Conservation (phyloP, 2,329 filamentous ascomycete species). For the Ceratocystis albifundus region DNA sequence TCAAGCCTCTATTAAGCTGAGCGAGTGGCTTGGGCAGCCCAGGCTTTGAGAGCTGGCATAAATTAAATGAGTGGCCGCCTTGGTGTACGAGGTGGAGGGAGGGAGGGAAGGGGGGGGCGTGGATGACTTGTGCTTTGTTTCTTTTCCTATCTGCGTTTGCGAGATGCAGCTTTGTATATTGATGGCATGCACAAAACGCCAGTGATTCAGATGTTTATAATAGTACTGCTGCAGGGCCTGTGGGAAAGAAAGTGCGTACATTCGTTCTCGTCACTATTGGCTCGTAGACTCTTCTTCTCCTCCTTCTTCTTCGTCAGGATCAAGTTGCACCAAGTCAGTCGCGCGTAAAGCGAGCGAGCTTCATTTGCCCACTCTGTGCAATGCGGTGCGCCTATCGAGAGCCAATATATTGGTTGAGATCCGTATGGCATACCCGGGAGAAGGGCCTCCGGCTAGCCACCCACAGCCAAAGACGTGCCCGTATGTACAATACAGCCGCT, state of each 20-base stretch:
- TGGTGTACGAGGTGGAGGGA: background rate
- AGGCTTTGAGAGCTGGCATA: background rate
- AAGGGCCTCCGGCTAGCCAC: no score
- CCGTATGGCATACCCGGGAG: background rate
- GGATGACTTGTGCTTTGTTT: background rate
- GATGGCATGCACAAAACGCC: background rate
- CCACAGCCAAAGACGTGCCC: no score
- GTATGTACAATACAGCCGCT: no score
- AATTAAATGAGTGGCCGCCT: background rate
- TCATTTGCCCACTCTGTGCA: background rate
- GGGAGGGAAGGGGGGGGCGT: background rate
- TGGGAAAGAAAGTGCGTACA: no score
- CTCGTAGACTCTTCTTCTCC: no score
- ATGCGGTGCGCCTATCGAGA: background rate
- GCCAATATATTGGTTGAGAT: background rate
- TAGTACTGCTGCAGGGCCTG: background rate
- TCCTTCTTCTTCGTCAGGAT: no score
- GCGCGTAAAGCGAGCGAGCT: background rate
- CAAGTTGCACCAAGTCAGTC: background rate
- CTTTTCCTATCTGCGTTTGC: background rate
- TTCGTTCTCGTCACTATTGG: no score
- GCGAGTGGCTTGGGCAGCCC: background rate
- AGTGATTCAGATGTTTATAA: background rate
- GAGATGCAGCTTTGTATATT: background rate
- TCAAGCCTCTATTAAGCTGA: background rate